Conservation (phyloP, 2,329 filamentous ascomycete genomes). For the Fusarium transvaalense region DNA sequence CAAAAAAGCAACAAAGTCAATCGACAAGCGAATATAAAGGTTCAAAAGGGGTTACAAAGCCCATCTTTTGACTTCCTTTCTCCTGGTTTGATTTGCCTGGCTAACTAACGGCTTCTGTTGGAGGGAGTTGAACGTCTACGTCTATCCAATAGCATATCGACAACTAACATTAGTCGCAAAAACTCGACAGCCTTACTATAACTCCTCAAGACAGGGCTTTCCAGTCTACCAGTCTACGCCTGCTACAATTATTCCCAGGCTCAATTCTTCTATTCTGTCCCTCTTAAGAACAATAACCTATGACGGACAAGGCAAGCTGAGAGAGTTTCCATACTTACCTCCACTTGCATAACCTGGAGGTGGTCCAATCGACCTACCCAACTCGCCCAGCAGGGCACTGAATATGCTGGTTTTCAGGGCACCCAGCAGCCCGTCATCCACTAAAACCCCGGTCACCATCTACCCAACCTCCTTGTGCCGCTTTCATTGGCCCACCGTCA, state of each 20-base stretch:
- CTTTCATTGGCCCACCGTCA: constrained; percentile 38
- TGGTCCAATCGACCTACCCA: constrained; percentile 1
- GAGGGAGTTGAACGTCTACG: constrained; percentile 1
- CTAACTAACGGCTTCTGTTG: not conserved
- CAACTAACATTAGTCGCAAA: constrained; percentile 21
- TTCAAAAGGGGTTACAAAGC: constrained; percentile 14
- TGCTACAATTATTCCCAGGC: not conserved
- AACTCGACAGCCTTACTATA: constrained; percentile 3
- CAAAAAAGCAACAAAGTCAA: constrained; percentile 24
- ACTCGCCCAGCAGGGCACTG: constrained; percentile 14
- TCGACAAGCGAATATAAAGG: constrained; percentile 12
- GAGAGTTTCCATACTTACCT: constrained; percentile 6
- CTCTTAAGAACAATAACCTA: constrained; percentile 5
- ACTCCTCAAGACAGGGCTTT: constrained; percentile 5
- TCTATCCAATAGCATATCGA: constrained; percentile 19
- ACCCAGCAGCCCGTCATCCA: constrained; percentile 31
- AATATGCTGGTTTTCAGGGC: constrained; percentile 45
- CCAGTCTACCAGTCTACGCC: not conserved
- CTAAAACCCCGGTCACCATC: constrained; percentile 27
- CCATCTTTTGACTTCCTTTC: constrained; percentile 1
- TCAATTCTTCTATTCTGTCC: constrained; percentile 5
- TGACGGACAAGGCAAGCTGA: constrained; percentile 26
- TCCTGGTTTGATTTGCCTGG: constrained; percentile 4
- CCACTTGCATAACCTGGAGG: constrained; percentile 10
- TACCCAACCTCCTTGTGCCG: constrained; percentile 20